Evolutionary conservation across 2,329 filamentous ascomycete species (phyloP).

Genomic region (Trichophyton mentagrophytes): DNA sequence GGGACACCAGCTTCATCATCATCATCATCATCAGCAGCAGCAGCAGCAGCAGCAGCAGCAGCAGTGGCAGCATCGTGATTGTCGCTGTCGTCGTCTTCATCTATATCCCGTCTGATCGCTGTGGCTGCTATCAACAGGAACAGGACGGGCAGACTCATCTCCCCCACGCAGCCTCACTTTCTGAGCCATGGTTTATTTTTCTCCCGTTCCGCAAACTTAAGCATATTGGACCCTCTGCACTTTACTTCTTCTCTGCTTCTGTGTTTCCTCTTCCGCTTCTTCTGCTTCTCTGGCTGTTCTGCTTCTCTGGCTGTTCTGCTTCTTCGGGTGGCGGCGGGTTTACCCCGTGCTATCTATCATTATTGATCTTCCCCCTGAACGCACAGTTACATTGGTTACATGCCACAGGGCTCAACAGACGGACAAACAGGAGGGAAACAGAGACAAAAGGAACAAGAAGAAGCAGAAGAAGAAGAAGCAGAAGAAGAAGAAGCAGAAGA

Average conservation of each 20-base stretch:
- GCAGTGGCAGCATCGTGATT: too few species aligned
- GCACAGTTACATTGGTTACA: not conserved
- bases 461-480: not conserved
- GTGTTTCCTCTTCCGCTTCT: too few species aligned
- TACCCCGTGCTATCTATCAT: too few species aligned
- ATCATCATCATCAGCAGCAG: too few species aligned
- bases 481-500: not conserved
- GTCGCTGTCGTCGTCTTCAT: not conserved
- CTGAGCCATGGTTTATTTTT: not conserved
- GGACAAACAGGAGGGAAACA: not conserved
- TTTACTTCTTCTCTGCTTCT: not conserved
- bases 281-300: too few species aligned
- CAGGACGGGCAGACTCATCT: not conserved
- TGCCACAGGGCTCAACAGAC: not conserved
- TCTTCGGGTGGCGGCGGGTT: too few species aligned
- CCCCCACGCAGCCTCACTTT: conserved; percentile 1
- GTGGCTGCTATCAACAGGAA: not conserved
- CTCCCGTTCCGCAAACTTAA: not conserved
- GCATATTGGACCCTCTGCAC: conserved; percentile 2
- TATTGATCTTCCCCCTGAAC: not conserved
- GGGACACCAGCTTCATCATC: not conserved
- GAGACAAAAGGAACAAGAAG: not conserved
- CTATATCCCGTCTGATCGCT: not conserved
- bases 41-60: too few species aligned
- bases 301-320: not conserved